Percentiles rank a stretch among this genome's conserved stretches.
These are phyloP conservation scores for Tetrahymena elliotti DNA, from an alignment of 73 alveolate species.

Conservation along the genomic window DNA sequence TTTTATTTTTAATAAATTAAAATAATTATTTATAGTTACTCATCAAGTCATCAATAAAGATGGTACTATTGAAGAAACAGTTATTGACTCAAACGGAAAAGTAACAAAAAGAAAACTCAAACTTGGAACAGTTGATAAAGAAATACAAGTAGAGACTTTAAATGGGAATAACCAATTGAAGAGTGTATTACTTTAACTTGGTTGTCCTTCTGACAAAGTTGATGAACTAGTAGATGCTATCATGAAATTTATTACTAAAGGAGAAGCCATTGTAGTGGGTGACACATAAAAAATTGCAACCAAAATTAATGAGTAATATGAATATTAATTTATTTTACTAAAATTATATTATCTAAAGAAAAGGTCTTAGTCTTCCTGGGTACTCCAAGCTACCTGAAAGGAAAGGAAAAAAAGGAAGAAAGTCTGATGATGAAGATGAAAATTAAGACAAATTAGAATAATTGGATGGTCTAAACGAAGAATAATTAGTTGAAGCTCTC, in stretches of 20 bases:
- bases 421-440: slow-evolving; percentile 18
- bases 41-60: neutral
- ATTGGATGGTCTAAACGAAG: slow-evolving; percentile 7
- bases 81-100: neutral
- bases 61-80: neutral
- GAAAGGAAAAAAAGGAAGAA: neutral
- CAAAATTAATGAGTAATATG: neutral
- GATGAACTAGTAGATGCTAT: neutral
- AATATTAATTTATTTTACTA: neutral
- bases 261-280: neutral
- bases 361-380: neutral
- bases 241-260: neutral
- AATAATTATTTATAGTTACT: neutral
- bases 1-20: neutral
- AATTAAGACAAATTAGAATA: slow-evolving; percentile 12
- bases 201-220: neutral
- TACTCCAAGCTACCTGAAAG: neutral
- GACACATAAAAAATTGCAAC: neutral
- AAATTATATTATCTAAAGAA: neutral
- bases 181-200: neutral
- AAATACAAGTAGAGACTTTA: neutral
- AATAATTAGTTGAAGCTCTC: neutral
- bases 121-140: neutral
- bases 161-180: neutral
- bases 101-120: neutral